Base-by-base conservation (phyloP, 2,329 filamentous ascomycete species). In the Arthrobotrys musiformis region DNA sequence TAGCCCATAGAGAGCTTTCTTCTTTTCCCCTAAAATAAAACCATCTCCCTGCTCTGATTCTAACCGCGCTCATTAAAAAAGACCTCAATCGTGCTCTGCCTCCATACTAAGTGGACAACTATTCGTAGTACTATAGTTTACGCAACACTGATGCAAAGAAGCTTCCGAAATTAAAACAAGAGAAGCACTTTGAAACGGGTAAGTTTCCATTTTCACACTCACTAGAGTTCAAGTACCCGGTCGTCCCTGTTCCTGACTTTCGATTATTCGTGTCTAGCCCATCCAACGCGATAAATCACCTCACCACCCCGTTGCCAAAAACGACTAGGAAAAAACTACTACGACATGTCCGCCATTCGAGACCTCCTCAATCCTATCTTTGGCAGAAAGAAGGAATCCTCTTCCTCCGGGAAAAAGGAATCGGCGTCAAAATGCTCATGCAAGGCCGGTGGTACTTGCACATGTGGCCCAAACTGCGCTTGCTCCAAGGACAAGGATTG, bases 341-440 rank as follows among this genome's bases (percentile, higher is more conserved):
- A 28, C 26, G 42, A 17, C 40, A 74, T 75, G 70, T 75, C 70
- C 19, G 70, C 62, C 5, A 62, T 75, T 28, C 70, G 61, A 33
- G 63, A 68, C 46, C 35, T 75, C 44, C 62, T 75, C 63, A 68
- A 67, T 46, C 62, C 70, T 15, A 52, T 75, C 56, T 75, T 75
- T 62, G 70, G 70, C 15, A 67, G 63, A 40, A 64, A 58, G 17
- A 75, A 75, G 28, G 30, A 24, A 9, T 54, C 50, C 4, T 58
- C 52, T 30, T 22, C 28, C 33, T 35, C 28, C 4, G 35, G 61
- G 13, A 75, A 74, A 22, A 74, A 74, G 61, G 40, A 35, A 7
- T 50, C 48, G 19, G 26, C 46, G 9, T 37, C 56, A 9, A 75
- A 75, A 58, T 75, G 70, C 46, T 19, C 19, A 35, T 75, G 70